phyloP scores from a whole-genome alignment of 2,329 filamentous ascomycete species.

The Magnaporthales sp. region DNA sequence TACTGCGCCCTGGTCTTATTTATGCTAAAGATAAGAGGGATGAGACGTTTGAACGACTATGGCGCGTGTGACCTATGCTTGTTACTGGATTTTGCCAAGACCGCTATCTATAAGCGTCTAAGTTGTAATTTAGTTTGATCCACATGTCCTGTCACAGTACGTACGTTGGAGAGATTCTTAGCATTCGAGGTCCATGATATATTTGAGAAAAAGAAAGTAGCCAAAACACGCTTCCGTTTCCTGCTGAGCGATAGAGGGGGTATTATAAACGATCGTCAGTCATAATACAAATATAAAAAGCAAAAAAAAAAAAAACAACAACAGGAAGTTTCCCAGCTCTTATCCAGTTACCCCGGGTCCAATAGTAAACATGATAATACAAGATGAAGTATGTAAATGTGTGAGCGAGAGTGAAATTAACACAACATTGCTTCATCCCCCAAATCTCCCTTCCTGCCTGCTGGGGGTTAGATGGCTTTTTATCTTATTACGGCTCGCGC shows the following conservation, averaged over 20 bases:
- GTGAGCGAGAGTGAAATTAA: background rate
- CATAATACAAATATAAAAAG: background rate
- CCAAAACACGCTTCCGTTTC: background rate
- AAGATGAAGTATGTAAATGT: background rate
- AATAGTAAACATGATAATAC: background rate
- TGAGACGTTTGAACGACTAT: too few relatives aligned
- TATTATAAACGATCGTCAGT: background rate
- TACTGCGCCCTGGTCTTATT: too few relatives aligned
- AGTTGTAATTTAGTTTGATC: too few relatives aligned
- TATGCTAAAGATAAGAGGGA: too few relatives aligned
- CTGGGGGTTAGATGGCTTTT: too few relatives aligned
- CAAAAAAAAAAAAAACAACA: background rate
- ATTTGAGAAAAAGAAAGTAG: background rate
- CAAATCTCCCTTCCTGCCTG: too few relatives aligned
- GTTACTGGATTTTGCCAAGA: too few relatives aligned
- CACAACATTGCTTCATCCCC: background rate
- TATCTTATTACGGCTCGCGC: background rate
- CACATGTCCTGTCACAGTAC: too few relatives aligned
- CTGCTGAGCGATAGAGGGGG: background rate
- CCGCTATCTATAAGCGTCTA: too few relatives aligned
- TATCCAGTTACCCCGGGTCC: background rate
- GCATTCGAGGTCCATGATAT: too few relatives aligned
- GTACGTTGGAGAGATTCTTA: too few relatives aligned
- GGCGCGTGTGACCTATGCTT: too few relatives aligned
- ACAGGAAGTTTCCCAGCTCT: background rate